These are phyloP conservation scores for Naganishia vaughanmartiniae DNA, from an alignment of 768 basidiomycete species.

Conservation along the genomic window DNA sequence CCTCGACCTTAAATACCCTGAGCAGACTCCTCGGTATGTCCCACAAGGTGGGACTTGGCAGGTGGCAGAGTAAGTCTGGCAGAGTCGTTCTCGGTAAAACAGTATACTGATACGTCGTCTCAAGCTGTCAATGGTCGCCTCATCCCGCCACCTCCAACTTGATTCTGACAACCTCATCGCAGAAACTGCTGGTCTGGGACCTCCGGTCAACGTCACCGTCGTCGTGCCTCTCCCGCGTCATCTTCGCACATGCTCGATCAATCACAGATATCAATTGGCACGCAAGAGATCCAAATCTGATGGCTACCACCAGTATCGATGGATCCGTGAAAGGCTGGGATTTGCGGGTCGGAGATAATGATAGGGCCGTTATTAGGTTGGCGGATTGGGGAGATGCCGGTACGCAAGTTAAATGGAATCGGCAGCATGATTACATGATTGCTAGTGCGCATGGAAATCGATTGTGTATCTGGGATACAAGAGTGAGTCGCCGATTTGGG, in stretches of 20 bases:
- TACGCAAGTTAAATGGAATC: constrained; percentile 97
- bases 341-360: constrained; percentile 59
- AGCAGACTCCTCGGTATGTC: constrained; percentile 84
- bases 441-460: constrained; percentile 85
- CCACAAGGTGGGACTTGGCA: constrained; percentile 97
- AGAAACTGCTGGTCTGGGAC: constrained; percentile 79
- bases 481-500: constrained; percentile 59
- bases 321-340: constrained; percentile 97
- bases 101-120: neutral
- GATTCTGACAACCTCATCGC: constrained; percentile 50
- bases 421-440: constrained; percentile 76
- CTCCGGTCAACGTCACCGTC: constrained; percentile 64
- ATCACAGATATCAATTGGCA: constrained; percentile 99
- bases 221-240: constrained; percentile 76
- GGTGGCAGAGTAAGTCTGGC: constrained; percentile 57
- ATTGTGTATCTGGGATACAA: constrained; percentile 89
- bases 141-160: constrained; percentile 48
- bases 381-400: constrained; percentile 62
- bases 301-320: constrained; percentile 88
- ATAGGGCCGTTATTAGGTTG: constrained; percentile 64
- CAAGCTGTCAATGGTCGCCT: constrained; percentile 52
- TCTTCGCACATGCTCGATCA: constrained; percentile 86
- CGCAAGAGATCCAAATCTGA: constrained; percentile 73
- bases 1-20: constrained; percentile 83
- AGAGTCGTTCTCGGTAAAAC: neutral